These are phyloP conservation scores for Blastomyces silverae DNA, from an alignment of 2,329 filamentous ascomycete species.

Conservation along the genomic window DNA sequence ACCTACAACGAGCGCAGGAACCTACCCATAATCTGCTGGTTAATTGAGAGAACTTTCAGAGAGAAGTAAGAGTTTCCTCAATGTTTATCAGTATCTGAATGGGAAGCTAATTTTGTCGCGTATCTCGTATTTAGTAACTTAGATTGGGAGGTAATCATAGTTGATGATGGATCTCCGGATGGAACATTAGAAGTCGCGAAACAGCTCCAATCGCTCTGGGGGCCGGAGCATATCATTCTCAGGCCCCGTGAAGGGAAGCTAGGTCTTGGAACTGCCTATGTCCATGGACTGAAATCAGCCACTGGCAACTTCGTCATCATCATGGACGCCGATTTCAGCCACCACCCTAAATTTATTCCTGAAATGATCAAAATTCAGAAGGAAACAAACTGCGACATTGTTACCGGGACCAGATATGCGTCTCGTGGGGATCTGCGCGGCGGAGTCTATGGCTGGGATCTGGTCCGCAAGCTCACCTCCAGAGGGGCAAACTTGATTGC, in stretches of 20 bases:
- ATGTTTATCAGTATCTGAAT: slow-evolving; percentile 3
- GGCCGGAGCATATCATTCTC: slow-evolving; percentile 66
- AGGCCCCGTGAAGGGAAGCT: slow-evolving; percentile 90
- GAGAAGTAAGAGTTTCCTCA: slow-evolving; percentile 59
- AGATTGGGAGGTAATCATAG: slow-evolving; percentile 95
- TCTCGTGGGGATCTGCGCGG: slow-evolving; percentile 56
- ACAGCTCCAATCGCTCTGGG: slow-evolving; percentile 83
- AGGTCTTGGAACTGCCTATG: slow-evolving; percentile 92
- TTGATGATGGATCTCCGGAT: slow-evolving; percentile 96
- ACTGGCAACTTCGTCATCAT: slow-evolving; percentile 97
- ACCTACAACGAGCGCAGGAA: slow-evolving; percentile 99
- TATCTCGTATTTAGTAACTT: slow-evolving; percentile 57
- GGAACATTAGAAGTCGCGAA: slow-evolving; percentile 85
- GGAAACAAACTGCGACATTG: slow-evolving; percentile 80
- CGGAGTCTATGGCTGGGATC: slow-evolving; percentile 93
- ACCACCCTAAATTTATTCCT: slow-evolving; percentile 98
- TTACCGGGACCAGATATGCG: slow-evolving; percentile 91
- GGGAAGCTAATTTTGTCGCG: slow-evolving; percentile 12
- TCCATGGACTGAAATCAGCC: slow-evolving; percentile 83
- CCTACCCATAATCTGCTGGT: slow-evolving; percentile 89
- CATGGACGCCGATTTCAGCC: slow-evolving; percentile 99
- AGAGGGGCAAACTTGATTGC: slow-evolving; percentile 87
- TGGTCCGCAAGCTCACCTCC: slow-evolving; percentile 69
- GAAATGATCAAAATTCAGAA: slow-evolving; percentile 82
- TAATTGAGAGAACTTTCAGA: slow-evolving; percentile 86